phyloP scores from a whole-genome alignment of 768 basidiomycete genomes.

The Daedalea quercina region DNA sequence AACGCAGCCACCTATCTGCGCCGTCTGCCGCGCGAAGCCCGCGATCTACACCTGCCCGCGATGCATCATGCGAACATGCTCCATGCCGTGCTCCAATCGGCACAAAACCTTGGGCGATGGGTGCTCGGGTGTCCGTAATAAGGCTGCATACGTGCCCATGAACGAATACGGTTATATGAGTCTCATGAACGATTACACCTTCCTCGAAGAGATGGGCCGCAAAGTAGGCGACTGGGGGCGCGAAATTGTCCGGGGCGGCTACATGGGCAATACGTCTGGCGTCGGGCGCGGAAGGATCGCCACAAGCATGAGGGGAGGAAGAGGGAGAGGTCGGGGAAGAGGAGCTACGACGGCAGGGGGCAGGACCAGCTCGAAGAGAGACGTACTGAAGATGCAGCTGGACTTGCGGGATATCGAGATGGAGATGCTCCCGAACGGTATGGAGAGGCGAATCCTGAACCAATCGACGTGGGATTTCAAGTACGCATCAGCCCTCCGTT shows the following conservation, averaged over 20 bases:
- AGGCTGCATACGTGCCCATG: constrained; percentile 70
- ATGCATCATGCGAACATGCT: constrained; percentile 68
- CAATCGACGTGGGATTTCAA: constrained; percentile 80
- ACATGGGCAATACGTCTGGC: constrained; percentile 22
- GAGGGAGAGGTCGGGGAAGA: constrained; percentile 24
- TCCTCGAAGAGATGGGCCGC: constrained; percentile 77
- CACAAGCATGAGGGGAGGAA: constrained; percentile 15
- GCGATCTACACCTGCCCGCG: constrained; percentile 78
- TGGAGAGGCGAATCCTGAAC: constrained; percentile 72
- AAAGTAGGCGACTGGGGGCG: constrained; percentile 68
- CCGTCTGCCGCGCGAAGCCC: constrained; percentile 37
- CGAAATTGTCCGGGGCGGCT: constrained; percentile 61
- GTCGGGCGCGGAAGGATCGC: constrained; percentile 10
- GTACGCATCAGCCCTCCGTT: constrained; percentile 36
- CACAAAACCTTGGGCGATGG: constrained; percentile 53
- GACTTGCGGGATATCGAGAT: constrained; percentile 63
- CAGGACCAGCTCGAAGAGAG: constrained; percentile 48
- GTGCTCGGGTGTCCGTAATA: constrained; percentile 72
- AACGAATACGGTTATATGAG: constrained; percentile 79
- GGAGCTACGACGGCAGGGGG: constrained; percentile 22
- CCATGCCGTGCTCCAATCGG: constrained; percentile 54
- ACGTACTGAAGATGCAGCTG: constrained; percentile 62
- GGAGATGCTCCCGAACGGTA: constrained; percentile 73
- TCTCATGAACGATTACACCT: constrained; percentile 87
- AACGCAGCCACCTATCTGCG: constrained; percentile 32